Base-by-base conservation (phyloP, 2,329 filamentous ascomycete species). In the Gnomoniopsis sp. region DNA sequence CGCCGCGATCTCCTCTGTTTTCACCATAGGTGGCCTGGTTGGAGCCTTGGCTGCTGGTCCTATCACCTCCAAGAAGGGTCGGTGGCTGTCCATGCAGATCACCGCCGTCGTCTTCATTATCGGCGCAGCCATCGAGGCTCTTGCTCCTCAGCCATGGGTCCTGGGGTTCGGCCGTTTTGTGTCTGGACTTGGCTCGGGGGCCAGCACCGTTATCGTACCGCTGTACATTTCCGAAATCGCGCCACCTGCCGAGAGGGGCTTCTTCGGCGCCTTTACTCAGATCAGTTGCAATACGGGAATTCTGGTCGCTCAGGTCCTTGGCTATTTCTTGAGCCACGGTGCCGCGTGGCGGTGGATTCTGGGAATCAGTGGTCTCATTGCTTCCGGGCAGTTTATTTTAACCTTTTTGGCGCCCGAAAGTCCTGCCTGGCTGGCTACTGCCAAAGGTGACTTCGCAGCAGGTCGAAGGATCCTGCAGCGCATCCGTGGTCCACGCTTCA, bases 271-370 rank as follows among this genome's bases (percentile, higher is more conserved):
- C 57, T 88, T 96, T 74, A 98, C 95, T 0, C 93, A 99, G 71
- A 87, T 98, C 68, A 93, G 92, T 74, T 93, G 93, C 77, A 98
- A 98, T 68, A 77, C 93, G 23, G 95, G 95, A 57, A 97, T 99
- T 55, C 75, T 99, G 47, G 75, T 86, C 26, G 88, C 93, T 0
- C 95, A 98, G 73, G 81, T 88, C 0, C 76, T 98, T 38, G 95
- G 95, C 0, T 95, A 90, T 69, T 97, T 96, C 71, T 70, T 96
- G 58, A 96, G 92, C 75, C 82, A 87, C 67, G 91, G 84, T 6
- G 84, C 81, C 30, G 80, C 88, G 36, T 99, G 95, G 95, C 82
- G 95, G 59, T 81, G 90, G 72, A 93, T 98, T 51, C 78, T 99
- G 22, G 90, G 81, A 0, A 79, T 86, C 3, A 93, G 90, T 15